These are phyloP conservation scores for Mucor plumbeus DNA, from an alignment of 371 early-diverging fungal genomes.

Conservation along the genomic window DNA sequence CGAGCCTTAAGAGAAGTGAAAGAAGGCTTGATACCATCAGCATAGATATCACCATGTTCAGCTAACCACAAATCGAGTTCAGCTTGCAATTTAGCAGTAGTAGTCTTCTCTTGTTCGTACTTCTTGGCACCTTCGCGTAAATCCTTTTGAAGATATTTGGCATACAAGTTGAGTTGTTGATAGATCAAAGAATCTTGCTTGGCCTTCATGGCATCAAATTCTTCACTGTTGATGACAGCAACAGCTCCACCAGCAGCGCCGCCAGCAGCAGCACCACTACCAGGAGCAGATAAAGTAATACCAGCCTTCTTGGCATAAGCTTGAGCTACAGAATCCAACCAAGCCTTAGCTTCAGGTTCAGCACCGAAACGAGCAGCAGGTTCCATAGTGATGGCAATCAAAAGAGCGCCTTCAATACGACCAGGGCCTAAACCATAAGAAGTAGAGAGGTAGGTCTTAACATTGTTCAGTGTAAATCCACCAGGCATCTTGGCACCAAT, in stretches of 20 bases:
- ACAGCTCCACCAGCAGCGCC: slow-evolving; percentile 67
- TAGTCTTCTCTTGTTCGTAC: slow-evolving; percentile 73
- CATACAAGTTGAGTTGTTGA: slow-evolving; percentile 87
- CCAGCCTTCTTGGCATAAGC: slow-evolving; percentile 84
- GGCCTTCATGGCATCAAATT: slow-evolving; percentile 82
- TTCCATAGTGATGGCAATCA: slow-evolving; percentile 87
- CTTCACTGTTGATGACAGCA: slow-evolving; percentile 87
- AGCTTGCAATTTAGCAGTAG: slow-evolving; percentile 73
- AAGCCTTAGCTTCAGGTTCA: slow-evolving; percentile 89
- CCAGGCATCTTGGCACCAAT: slow-evolving; percentile 93
- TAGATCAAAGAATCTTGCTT: slow-evolving; percentile 82
- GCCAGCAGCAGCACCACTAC: slow-evolving; percentile 62
- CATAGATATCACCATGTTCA: slow-evolving; percentile 90
- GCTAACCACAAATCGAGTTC: slow-evolving; percentile 88
- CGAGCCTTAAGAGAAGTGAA: slow-evolving; percentile 90
- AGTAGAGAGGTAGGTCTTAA: slow-evolving; percentile 72
- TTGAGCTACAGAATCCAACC: slow-evolving; percentile 83
- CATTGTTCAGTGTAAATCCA: slow-evolving; percentile 84
- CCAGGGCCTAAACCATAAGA: slow-evolving; percentile 88
- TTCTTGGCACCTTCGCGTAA: slow-evolving; percentile 79
- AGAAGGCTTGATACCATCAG: slow-evolving; percentile 84
- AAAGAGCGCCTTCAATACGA: slow-evolving; percentile 82
- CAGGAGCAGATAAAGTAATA: slow-evolving; percentile 70
- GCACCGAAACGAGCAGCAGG: slow-evolving; percentile 80
- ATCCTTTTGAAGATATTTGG: slow-evolving; percentile 88